phyloP scores from a whole-genome alignment of 83 land plant species.

The Picea abies region DNA sequence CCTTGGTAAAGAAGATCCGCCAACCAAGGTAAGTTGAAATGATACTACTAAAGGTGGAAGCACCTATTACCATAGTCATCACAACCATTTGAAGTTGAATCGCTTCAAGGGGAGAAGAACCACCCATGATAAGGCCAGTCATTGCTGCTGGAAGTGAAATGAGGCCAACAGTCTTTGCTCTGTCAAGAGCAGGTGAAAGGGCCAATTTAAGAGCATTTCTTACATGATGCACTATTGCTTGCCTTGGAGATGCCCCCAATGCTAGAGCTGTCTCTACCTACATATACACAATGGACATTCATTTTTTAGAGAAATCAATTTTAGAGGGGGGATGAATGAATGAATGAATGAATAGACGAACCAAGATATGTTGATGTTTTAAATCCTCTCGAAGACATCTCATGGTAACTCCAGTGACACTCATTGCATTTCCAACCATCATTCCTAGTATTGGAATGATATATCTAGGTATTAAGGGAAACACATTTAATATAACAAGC shows the following conservation, averaged over 20 bases:
- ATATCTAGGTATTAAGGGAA: slow-evolving; percentile 84
- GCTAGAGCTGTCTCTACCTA: slow-evolving; percentile 92
- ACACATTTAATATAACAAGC: slow-evolving; percentile 64
- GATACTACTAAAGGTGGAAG: slow-evolving; percentile 83
- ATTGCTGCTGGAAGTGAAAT: slow-evolving; percentile 86
- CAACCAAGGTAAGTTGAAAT: slow-evolving; percentile 74
- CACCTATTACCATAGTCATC: slow-evolving; percentile 84
- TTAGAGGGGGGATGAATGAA: neutral
- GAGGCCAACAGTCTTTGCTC: slow-evolving; percentile 82
- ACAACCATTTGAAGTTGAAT: slow-evolving; percentile 84
- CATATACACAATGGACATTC: neutral
- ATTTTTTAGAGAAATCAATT: neutral
- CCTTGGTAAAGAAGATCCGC: slow-evolving; percentile 80
- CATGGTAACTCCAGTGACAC: slow-evolving; percentile 88
- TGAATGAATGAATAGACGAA: slow-evolving; percentile 14
- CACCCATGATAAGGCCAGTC: slow-evolving; percentile 93
- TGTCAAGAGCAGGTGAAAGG: slow-evolving; percentile 74
- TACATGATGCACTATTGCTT: slow-evolving; percentile 70
- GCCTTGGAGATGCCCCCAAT: slow-evolving; percentile 88
- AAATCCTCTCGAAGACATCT: slow-evolving; percentile 76
- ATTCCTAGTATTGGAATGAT: slow-evolving; percentile 86
- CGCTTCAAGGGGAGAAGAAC: slow-evolving; percentile 84
- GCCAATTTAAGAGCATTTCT: slow-evolving; percentile 66
- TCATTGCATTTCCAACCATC: slow-evolving; percentile 94
- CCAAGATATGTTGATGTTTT: slow-evolving; percentile 65